Conservation (phyloP, 2,329 filamentous ascomycete genomes). For the Parasarocladium wereldwijsianum region DNA sequence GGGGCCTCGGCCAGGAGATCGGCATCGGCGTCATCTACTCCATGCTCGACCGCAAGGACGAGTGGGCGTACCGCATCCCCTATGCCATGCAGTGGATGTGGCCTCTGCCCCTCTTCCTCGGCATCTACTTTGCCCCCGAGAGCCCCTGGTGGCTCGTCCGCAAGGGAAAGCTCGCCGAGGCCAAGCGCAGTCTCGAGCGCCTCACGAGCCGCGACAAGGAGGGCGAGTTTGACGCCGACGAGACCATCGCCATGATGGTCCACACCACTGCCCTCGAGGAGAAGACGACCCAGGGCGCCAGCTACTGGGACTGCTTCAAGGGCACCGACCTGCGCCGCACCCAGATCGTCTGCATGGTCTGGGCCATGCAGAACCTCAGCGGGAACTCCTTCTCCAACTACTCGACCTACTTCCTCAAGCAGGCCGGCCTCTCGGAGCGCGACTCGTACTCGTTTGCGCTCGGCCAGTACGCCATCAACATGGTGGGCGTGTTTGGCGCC, state of each 20-base stretch:
- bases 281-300: conserved; percentile 56
- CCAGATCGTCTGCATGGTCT: conserved; percentile 50
- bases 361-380: conserved; percentile 49
- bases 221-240: conserved; percentile 64
- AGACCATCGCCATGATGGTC: conserved; percentile 84
- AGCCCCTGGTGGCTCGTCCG: conserved; percentile 67
- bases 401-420: conserved; percentile 47
- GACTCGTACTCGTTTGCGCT: conserved; percentile 46
- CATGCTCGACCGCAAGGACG: conserved; percentile 48
- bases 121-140: conserved; percentile 54
- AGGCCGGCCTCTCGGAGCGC: conserved; percentile 37
- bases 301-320: conserved; percentile 72
- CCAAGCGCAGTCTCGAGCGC: conserved; percentile 49
- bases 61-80: conserved; percentile 57
- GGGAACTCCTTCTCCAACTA: conserved; percentile 53
- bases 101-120: conserved; percentile 52
- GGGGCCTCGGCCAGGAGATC: conserved; percentile 61
- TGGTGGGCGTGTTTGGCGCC: conserved; percentile 66
- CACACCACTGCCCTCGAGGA: conserved; percentile 74
- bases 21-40: conserved; percentile 59
- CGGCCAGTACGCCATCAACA: conserved; percentile 56
- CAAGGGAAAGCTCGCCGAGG: conserved; percentile 46
- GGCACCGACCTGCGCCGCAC: conserved; percentile 66
- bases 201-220: conserved; percentile 49
- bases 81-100: conserved; percentile 69